These are phyloP conservation scores for Botrytis elliptica DNA, from an alignment of 2,329 filamentous ascomycete species.

Conservation along the genomic window DNA sequence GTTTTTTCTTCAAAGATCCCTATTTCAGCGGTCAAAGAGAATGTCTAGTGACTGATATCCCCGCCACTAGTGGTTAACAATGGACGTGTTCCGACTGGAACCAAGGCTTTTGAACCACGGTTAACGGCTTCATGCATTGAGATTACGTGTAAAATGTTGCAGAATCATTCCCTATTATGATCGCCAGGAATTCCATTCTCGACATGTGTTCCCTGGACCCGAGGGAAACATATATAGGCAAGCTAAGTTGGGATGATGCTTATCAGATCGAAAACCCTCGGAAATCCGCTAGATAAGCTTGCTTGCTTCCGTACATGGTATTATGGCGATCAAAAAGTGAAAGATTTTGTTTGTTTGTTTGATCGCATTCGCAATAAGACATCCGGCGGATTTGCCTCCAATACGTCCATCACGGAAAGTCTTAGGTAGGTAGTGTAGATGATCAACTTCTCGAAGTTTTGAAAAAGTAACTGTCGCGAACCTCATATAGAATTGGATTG, in stretches of 20 bases:
- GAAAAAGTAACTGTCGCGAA: background rate
- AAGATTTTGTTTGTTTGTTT: background rate
- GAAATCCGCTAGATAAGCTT: background rate
- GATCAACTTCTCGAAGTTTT: background rate
- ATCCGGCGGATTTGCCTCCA: background rate
- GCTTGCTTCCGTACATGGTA: background rate
- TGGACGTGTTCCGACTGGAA: conserved; percentile 6
- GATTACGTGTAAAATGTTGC: conserved; percentile 13
- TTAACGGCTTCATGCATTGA: conserved; percentile 4
- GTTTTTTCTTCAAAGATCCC: background rate
- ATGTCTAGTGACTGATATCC: background rate
- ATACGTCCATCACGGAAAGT: background rate
- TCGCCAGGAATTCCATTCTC: conserved; percentile 3
- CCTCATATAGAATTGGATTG: background rate
- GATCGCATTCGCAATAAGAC: conserved; percentile 2
- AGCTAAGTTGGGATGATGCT: background rate
- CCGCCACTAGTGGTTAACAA: conserved; percentile 2
- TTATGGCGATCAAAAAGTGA: background rate
- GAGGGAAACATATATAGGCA: background rate
- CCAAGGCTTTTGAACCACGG: background rate
- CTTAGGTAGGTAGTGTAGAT: background rate
- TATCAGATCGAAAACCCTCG: conserved; percentile 12
- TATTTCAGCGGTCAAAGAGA: conserved; percentile 7
- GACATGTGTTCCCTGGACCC: background rate
- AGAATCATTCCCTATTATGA: conserved; percentile 1